These are phyloP conservation scores for Conringia planisiliqua DNA, from an alignment of 345 rosid genomes.

Conservation along the genomic window DNA sequence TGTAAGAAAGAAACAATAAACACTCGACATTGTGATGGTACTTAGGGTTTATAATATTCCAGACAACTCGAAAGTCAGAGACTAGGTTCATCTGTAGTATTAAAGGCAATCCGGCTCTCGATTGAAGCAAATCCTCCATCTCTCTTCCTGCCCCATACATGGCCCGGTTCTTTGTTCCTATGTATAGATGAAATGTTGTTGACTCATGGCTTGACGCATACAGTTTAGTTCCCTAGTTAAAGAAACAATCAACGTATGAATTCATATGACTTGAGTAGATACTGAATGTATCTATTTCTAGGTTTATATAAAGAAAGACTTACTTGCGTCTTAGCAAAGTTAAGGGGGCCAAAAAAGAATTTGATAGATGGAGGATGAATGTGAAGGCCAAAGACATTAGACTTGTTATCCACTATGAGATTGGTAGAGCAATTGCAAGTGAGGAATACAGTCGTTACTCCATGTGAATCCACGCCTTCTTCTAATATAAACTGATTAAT, in stretches of 20 bases:
- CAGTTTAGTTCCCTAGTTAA: slow-evolving; percentile 46
- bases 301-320: slow-evolving; percentile 1
- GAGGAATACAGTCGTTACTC: slow-evolving; percentile 68
- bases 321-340: slow-evolving; percentile 58
- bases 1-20: slow-evolving; percentile 42
- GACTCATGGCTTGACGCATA: slow-evolving; percentile 46
- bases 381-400: slow-evolving; percentile 75
- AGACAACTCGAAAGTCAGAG: slow-evolving; percentile 53
- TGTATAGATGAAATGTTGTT: slow-evolving; percentile 39
- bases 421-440: slow-evolving; percentile 59
- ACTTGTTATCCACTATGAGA: slow-evolving; percentile 64
- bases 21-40: slow-evolving; percentile 56
- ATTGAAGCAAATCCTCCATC: slow-evolving; percentile 74
- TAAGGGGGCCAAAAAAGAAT: slow-evolving; percentile 56
- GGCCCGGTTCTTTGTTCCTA: slow-evolving; percentile 60
- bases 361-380: slow-evolving; percentile 54
- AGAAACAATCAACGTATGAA: neutral
- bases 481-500: slow-evolving; percentile 51
- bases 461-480: slow-evolving; percentile 76
- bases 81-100: slow-evolving; percentile 38
- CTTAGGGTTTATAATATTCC: slow-evolving; percentile 52
- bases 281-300: neutral
- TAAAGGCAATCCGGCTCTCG: slow-evolving; percentile 64
- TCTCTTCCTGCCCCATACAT: slow-evolving; percentile 87
- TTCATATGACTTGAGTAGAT: neutral